Evolutionary conservation across 1,139 yeast genomes (phyloP).

Genomic region (Taiozyma sp.): DNA sequence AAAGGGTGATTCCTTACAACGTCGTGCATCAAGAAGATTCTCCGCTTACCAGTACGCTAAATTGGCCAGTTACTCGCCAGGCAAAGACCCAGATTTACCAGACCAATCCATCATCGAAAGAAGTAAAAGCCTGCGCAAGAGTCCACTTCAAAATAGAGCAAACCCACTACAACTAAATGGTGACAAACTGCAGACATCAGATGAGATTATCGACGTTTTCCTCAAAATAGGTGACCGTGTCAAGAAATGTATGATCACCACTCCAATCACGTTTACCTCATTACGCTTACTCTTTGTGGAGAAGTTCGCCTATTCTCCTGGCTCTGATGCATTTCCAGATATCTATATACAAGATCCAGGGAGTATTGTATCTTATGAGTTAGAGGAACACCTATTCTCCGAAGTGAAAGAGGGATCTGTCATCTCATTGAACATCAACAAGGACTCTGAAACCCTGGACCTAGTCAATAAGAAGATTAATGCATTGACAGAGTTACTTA

Average conservation of each 20-base stretch:
- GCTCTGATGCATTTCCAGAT: constrained; percentile 69
- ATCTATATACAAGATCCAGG: constrained; percentile 66
- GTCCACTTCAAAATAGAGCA: constrained; percentile 6
- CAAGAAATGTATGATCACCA: constrained; percentile 51
- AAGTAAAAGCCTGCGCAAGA: constrained; percentile 10
- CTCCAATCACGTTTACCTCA: constrained; percentile 57
- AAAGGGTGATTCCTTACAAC: constrained; percentile 73
- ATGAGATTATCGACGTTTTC: constrained; percentile 35
- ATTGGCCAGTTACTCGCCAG: constrained; percentile 49
- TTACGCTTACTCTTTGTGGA: constrained; percentile 77
- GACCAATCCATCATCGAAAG: constrained; percentile 15
- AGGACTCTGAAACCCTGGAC: constrained; percentile 11
- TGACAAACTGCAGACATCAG: constrained; percentile 4
- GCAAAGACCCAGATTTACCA: constrained; percentile 28
- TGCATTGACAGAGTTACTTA: constrained; percentile 31
- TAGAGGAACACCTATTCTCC: constrained; percentile 62
- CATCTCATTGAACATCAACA: constrained; percentile 39
- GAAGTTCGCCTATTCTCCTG: constrained; percentile 81
- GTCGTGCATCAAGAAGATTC: constrained; percentile 89
- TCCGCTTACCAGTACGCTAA: constrained; percentile 93
- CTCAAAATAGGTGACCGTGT: constrained; percentile 55
- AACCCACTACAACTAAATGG: not conserved
- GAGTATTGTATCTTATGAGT: constrained; percentile 64
- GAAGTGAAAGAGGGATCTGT: constrained; percentile 62
- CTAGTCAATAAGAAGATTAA: constrained; percentile 24